Conservation (phyloP, 2,329 filamentous ascomycete genomes). For the Fusarium avenaceum region DNA sequence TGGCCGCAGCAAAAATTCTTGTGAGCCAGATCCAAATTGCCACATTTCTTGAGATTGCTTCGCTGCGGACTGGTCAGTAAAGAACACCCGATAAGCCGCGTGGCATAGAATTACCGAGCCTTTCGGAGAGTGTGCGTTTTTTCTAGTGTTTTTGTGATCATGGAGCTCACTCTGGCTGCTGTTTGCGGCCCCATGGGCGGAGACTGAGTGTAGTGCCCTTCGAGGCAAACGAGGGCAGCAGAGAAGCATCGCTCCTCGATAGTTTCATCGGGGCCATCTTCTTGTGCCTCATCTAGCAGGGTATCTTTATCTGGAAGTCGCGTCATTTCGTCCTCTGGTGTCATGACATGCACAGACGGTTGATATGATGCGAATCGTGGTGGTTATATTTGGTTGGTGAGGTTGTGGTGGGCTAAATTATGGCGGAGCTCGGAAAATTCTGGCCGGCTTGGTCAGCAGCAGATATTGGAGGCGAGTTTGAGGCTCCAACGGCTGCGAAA, state of each 20-base stretch:
- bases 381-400: slow-evolving; percentile 26
- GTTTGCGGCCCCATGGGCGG: slow-evolving; percentile 70
- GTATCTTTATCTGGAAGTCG: slow-evolving; percentile 46
- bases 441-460: slow-evolving; percentile 49
- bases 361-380: slow-evolving; percentile 19
- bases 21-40: slow-evolving; percentile 76
- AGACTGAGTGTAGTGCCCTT: slow-evolving; percentile 70
- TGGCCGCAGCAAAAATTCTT: slow-evolving; percentile 71
- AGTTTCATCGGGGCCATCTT: slow-evolving; percentile 56
- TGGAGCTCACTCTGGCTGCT: slow-evolving; percentile 66
- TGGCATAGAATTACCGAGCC: slow-evolving; percentile 63
- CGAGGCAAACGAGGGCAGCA: slow-evolving; percentile 71
- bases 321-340: slow-evolving; percentile 45
- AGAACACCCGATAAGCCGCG: not conserved
- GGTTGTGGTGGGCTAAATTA: slow-evolving; percentile 40
- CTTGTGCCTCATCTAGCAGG: slow-evolving; percentile 30
- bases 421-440: slow-evolving; percentile 48
- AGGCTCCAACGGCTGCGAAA: not conserved
- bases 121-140: slow-evolving; percentile 73
- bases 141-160: slow-evolving; percentile 72
- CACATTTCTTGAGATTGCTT: slow-evolving; percentile 72
- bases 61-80: slow-evolving; percentile 57
- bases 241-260: slow-evolving; percentile 75
- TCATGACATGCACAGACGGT: slow-evolving; percentile 26
- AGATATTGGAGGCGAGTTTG: slow-evolving; percentile 7